phyloP scores from a whole-genome alignment of 441 rosid species.

The Populus hybrid region DNA sequence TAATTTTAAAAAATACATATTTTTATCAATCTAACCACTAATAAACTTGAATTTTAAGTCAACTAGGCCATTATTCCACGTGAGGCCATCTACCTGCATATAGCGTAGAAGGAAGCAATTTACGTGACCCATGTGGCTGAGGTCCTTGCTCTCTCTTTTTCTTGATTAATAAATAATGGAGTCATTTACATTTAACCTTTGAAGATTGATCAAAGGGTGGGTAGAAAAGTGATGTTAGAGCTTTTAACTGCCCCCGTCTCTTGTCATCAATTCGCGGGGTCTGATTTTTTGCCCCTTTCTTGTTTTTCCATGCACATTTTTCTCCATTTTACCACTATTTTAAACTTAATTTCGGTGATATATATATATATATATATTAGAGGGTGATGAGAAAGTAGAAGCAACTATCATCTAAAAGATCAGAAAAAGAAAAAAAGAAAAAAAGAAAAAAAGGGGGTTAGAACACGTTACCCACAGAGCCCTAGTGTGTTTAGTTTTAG shows the following conservation, averaged over 20 bases:
- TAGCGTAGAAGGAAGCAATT: background rate
- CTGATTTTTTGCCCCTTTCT: background rate
- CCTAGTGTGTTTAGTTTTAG: background rate
- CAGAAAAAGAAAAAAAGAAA: too few relatives aligned
- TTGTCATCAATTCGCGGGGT: constrained; percentile 3
- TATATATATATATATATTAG: too few relatives aligned
- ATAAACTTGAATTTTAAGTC: too few relatives aligned
- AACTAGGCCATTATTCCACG: background rate
- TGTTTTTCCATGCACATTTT: background rate
- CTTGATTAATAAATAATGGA: too few relatives aligned
- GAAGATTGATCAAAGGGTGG: background rate
- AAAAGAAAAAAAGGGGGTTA: background rate
- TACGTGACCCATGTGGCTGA: background rate
- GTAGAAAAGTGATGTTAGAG: constrained; percentile 12
- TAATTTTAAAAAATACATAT: too few relatives aligned
- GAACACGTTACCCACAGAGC: background rate
- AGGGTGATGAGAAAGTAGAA: background rate
- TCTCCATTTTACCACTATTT: background rate
- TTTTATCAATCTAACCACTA: too few relatives aligned
- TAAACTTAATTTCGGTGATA: too few relatives aligned
- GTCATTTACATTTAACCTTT: background rate
- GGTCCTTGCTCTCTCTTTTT: background rate
- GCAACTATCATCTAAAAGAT: constrained; percentile 1
- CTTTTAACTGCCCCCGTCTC: background rate
- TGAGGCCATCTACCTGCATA: too few relatives aligned